Conservation (phyloP, 257 asterid species). For the Asclepias syriaca region DNA sequence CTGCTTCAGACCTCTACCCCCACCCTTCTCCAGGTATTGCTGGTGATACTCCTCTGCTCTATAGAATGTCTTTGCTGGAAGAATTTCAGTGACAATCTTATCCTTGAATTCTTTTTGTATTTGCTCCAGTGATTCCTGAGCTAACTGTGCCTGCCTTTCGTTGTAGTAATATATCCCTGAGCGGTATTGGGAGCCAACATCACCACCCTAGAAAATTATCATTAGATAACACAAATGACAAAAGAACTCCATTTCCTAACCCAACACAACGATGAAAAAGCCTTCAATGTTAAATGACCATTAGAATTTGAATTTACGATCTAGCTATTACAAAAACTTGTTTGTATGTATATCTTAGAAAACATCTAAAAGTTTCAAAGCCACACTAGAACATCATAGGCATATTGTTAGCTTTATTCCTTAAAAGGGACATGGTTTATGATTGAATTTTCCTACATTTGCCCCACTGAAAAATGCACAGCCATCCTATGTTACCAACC, state of each 20-base stretch:
- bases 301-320: background rate
- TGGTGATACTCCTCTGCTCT: conserved; percentile 87
- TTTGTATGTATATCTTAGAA: background rate
- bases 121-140: conserved; percentile 54
- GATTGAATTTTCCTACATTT: too few relatives aligned
- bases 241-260: background rate
- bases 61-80: conserved; percentile 66
- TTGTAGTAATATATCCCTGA: conserved; percentile 72
- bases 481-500: background rate
- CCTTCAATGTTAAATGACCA: background rate
- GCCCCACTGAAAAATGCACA: too few relatives aligned
- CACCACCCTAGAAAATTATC: conserved; percentile 41
- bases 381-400: too few relatives aligned
- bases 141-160: conserved; percentile 48
- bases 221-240: background rate
- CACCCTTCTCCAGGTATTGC: conserved; percentile 82
- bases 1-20: conserved; percentile 46
- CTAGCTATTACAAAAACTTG: background rate
- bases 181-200: conserved; percentile 71
- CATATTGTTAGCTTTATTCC: too few relatives aligned
- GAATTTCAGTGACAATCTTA: conserved; percentile 60
- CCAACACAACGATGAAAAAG: background rate
- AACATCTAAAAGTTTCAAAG: too few relatives aligned
- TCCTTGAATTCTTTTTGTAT: conserved; percentile 42
- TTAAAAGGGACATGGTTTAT: too few relatives aligned